Evolutionary conservation across 129 eudicot species (phyloP).

Genomic region (Glebionis coronaria): DNA sequence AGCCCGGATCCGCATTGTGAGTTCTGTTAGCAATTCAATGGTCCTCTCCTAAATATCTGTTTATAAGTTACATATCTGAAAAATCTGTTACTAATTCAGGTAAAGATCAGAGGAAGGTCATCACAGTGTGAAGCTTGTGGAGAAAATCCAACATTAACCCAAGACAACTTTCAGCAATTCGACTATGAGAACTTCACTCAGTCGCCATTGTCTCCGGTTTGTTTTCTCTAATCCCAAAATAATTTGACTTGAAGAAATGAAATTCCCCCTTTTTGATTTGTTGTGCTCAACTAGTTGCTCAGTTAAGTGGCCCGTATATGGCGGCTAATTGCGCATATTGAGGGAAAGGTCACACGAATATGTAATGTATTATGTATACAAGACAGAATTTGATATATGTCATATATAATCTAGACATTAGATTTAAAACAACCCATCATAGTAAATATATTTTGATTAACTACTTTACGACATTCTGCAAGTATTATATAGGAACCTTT

Average conservation of each 20-base stretch:
- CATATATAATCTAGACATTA: too few relatives aligned
- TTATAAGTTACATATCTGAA: neutral
- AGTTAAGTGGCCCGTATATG: too few relatives aligned
- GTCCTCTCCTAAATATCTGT: slow-evolving; percentile 6
- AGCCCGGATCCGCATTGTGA: slow-evolving; percentile 84
- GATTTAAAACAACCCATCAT: too few relatives aligned
- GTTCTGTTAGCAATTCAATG: slow-evolving; percentile 8
- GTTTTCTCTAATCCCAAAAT: slow-evolving; percentile 7
- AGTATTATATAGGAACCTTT: too few relatives aligned
- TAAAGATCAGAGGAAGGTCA: slow-evolving; percentile 88
- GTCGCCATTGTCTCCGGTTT: slow-evolving; percentile 72
- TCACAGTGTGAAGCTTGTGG: slow-evolving; percentile 86
- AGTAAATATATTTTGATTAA: too few relatives aligned
- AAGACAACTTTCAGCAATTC: slow-evolving; percentile 49
- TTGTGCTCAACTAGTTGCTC: too few relatives aligned
- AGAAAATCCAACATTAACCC: slow-evolving; percentile 51
- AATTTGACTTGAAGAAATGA: neutral
- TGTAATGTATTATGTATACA: too few relatives aligned
- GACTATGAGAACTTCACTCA: slow-evolving; percentile 91
- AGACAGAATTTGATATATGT: too few relatives aligned
- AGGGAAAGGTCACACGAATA: too few relatives aligned
- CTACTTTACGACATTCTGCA: too few relatives aligned
- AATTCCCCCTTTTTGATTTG: neutral
- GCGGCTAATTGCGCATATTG: too few relatives aligned
- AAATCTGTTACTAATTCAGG: slow-evolving; percentile 41